phyloP scores from a whole-genome alignment of 2,329 filamentous ascomycete species.

The Colletotrichum sojae region DNA sequence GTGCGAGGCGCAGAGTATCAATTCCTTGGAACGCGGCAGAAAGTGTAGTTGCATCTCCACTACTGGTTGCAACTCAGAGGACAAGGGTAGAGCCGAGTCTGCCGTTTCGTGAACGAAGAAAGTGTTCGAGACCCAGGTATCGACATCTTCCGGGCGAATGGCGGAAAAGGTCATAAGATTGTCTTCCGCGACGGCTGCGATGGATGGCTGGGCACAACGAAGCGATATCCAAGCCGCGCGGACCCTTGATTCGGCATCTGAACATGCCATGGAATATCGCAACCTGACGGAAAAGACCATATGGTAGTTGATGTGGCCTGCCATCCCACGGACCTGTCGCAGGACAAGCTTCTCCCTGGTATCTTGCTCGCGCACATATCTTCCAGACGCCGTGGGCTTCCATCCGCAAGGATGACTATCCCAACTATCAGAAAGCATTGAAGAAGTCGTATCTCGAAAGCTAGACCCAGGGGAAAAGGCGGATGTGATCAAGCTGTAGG shows the following conservation, averaged over 20 bases:
- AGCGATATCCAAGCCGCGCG: conserved; percentile 16
- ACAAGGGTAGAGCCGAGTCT: background rate
- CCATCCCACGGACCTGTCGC: conserved; percentile 3
- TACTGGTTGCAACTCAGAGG: background rate
- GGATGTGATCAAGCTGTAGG: no score
- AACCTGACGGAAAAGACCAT: background rate
- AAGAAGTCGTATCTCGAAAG: background rate
- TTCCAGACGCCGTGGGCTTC: background rate
- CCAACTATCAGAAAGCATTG: background rate
- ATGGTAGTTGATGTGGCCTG: conserved; percentile 18
- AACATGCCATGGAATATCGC: background rate
- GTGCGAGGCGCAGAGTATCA: conserved; percentile 9
- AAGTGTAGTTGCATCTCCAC: conserved; percentile 5
- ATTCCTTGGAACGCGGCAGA: conserved; percentile 6
- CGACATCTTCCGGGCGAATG: background rate
- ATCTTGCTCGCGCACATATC: conserved; percentile 9
- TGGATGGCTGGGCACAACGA: conserved; percentile 22
- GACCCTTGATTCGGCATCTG: conserved; percentile 3
- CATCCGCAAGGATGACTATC: conserved; percentile 11
- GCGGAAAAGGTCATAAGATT: background rate
- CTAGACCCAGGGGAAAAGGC: background rate
- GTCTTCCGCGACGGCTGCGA: background rate
- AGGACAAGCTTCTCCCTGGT: conserved; percentile 12
- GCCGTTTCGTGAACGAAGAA: conserved; percentile 7
- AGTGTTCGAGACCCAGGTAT: conserved; percentile 9